phyloP scores from a whole-genome alignment of 441 rosid genomes.

The Cnidoscolus chayamansa region DNA sequence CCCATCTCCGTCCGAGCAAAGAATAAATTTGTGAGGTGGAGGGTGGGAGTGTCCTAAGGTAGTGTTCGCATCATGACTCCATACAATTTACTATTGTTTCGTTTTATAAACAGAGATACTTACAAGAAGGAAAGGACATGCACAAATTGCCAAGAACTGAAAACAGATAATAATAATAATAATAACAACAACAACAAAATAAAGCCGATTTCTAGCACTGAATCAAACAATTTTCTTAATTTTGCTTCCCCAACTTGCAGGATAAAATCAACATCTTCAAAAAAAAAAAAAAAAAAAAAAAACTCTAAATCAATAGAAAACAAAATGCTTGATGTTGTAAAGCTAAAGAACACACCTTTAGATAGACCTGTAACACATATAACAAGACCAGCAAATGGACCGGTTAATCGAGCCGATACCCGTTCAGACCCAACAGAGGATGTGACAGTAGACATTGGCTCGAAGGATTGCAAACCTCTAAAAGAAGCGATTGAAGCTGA shows the following conservation, averaged over 20 bases:
- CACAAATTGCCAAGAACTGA: conserved; percentile 6
- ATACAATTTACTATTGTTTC: neutral
- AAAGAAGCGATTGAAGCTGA: conserved; percentile 48
- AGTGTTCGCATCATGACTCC: conserved; percentile 1
- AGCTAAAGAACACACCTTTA: conserved; percentile 49
- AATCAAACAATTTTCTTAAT: conserved; percentile 1
- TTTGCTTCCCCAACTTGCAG: conserved; percentile 10
- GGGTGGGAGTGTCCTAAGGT: neutral
- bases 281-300: neutral
- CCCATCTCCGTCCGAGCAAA: too few species aligned
- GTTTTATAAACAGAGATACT: conserved; percentile 1
- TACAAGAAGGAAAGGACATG: conserved; percentile 14
- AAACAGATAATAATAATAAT: conserved; percentile 4
- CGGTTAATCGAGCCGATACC: conserved; percentile 37
- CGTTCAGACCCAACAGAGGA: conserved; percentile 40
- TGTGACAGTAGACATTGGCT: conserved; percentile 46
- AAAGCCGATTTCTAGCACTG: neutral
- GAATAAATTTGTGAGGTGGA: neutral
- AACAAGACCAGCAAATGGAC: conserved; percentile 74
- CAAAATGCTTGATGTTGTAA: neutral
- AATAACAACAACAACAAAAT: neutral
- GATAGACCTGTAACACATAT: conserved; percentile 96
- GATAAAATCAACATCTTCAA: neutral
- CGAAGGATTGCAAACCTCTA: conserved; percentile 40
- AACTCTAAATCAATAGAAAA: neutral